Conservation (phyloP, 2,329 filamentous ascomycete genomes). For the Trichoderma sp. region DNA sequence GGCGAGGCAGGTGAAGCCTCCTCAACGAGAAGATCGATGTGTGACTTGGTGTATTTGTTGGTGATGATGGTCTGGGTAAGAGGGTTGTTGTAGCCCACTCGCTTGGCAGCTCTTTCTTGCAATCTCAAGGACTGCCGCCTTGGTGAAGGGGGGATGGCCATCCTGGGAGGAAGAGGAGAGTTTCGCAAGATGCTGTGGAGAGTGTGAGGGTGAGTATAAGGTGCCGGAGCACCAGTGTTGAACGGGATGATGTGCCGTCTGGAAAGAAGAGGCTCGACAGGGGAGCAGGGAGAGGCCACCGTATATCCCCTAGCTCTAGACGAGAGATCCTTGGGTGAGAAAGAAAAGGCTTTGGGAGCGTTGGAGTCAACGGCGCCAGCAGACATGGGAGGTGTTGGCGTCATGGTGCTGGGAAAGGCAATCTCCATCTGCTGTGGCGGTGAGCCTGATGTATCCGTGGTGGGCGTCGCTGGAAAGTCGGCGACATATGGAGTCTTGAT, state of each 20-base stretch:
- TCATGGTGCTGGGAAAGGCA: constrained; percentile 58
- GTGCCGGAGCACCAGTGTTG: constrained; percentile 40
- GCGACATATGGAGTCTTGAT: constrained; percentile 49
- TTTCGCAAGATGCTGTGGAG: constrained; percentile 68
- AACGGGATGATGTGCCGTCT: constrained; percentile 21
- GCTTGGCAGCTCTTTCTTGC: constrained; percentile 55
- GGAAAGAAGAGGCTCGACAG: constrained; percentile 28
- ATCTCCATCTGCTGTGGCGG: constrained; percentile 49
- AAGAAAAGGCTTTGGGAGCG: constrained; percentile 50
- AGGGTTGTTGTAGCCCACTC: constrained; percentile 64
- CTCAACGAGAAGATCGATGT: constrained; percentile 63
- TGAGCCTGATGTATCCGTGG: constrained; percentile 54
- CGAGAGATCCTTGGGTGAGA: constrained; percentile 35
- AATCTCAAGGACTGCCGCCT: constrained; percentile 56
- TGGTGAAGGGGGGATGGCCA: constrained; percentile 54
- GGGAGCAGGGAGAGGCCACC: constrained; percentile 12
- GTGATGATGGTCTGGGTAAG: constrained; percentile 65
- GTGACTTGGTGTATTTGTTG: constrained; percentile 62
- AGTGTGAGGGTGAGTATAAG: constrained; percentile 60
- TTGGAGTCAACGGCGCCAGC: constrained; percentile 52
- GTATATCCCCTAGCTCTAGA: constrained; percentile 12
- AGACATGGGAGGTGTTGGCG: constrained; percentile 60
- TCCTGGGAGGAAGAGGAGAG: constrained; percentile 60
- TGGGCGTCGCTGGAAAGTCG: constrained; percentile 55
- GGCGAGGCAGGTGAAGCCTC: constrained; percentile 55